Conservation (phyloP, 1,284 basidiomycete species). For the Pyrrhoderma noxium region DNA sequence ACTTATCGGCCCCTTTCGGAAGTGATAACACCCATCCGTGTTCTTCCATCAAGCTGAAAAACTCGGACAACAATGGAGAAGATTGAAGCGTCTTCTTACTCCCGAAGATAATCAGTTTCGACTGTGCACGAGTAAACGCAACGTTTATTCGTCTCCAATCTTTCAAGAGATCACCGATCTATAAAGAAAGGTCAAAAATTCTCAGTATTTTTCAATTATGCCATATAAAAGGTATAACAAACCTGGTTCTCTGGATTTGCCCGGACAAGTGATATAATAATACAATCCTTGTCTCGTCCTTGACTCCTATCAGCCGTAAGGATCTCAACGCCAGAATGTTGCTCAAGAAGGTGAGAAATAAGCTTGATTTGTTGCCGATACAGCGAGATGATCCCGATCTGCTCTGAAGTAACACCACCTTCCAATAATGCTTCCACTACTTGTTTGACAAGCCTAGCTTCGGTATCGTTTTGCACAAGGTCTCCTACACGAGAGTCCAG, state of each 20-base stretch:
- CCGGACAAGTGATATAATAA: constrained; percentile 89
- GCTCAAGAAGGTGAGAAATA: constrained; percentile 50
- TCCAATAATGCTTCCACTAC: constrained; percentile 57
- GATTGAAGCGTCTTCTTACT: constrained; percentile 64
- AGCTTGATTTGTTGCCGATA: constrained; percentile 96
- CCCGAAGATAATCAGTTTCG: constrained; percentile 88
- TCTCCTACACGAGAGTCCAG: constrained; percentile 78
- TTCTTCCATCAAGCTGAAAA: constrained; percentile 67
- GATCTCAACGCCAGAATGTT: constrained; percentile 65
- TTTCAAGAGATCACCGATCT: constrained; percentile 88
- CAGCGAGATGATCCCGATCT: constrained; percentile 86
- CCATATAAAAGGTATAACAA: too few species aligned
- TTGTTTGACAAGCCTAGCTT: constrained; percentile 63
- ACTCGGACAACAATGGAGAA: constrained; percentile 59
- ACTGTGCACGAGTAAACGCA: constrained; percentile 87
- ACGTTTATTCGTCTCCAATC: constrained; percentile 97
- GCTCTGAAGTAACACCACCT: constrained; percentile 57
- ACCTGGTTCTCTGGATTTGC: constrained; percentile 75
- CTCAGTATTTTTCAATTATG: too few species aligned
- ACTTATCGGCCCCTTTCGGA: constrained; percentile 42
- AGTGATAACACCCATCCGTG: constrained; percentile 65
- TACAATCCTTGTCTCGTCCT: constrained; percentile 93
- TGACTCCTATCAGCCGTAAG: constrained; percentile 94
- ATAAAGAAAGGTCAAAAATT: constrained; percentile 17
- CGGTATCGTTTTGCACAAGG: constrained; percentile 81